Percentiles rank a stretch among this genome's conserved stretches.
Conservation (phyloP, 257 asterid species). For the Mentha longifolia region DNA sequence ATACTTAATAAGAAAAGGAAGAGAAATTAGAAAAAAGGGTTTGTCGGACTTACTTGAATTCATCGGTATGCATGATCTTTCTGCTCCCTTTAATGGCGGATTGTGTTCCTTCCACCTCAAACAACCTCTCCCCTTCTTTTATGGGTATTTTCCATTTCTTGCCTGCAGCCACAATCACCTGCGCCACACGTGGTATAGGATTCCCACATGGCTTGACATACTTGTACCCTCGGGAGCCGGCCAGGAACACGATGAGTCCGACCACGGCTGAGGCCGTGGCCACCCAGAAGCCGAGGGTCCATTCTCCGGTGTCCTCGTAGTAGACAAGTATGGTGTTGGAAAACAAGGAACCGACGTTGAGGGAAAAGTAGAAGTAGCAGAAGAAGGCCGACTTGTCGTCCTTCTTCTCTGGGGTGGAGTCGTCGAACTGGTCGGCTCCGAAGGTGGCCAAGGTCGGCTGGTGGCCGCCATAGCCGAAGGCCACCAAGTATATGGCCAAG, state of each 20-base stretch:
- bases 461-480: slow-evolving; percentile 85
- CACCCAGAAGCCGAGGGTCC: slow-evolving; percentile 74
- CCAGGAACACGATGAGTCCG: slow-evolving; percentile 45
- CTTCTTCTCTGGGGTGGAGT: slow-evolving; percentile 37
- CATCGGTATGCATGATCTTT: slow-evolving; percentile 66
- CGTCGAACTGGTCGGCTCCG: slow-evolving; percentile 80
- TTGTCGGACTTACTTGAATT: slow-evolving; percentile 33
- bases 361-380: slow-evolving; percentile 73
- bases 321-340: slow-evolving; percentile 74
- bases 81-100: slow-evolving; percentile 64
- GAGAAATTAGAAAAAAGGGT: no score
- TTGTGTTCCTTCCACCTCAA: slow-evolving; percentile 55
- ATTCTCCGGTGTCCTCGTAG: slow-evolving; percentile 67
- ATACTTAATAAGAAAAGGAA: no score
- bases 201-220: slow-evolving; percentile 64
- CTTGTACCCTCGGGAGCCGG: slow-evolving; percentile 55
- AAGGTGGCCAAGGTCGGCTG: slow-evolving; percentile 85
- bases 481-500: slow-evolving; percentile 68
- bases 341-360: slow-evolving; percentile 68
- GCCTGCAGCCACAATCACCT: slow-evolving; percentile 63
- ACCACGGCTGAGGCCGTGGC: slow-evolving; percentile 58
- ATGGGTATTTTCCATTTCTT: slow-evolving; percentile 39
- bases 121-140: slow-evolving; percentile 37
- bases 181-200: slow-evolving; percentile 63
- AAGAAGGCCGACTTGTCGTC: slow-evolving; percentile 54